Evolutionary conservation across 352 stramenopile genomes (phyloP).

Genomic region (Phytopythium litorale): DNA sequence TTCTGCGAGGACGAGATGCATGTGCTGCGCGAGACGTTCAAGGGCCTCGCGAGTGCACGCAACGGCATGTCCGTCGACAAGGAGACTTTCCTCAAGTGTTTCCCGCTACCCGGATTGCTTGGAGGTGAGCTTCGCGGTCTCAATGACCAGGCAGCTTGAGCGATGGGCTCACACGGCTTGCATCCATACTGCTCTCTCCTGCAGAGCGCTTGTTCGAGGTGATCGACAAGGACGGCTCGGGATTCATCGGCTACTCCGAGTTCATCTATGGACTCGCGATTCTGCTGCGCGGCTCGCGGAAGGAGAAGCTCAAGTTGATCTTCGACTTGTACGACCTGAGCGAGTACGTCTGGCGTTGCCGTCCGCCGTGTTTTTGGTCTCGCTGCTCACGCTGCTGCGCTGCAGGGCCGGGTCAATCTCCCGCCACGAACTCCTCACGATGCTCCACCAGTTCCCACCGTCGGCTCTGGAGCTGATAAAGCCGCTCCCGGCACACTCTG

Average conservation of each 20-base stretch:
- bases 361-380: neutral
- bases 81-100: constrained; percentile 93
- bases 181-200: neutral
- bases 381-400: constrained; percentile 15
- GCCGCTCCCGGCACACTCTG: constrained; percentile 5
- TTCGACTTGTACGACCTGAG: constrained; percentile 93
- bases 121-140: constrained; percentile 34
- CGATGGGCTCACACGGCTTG: neutral
- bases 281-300: constrained; percentile 75
- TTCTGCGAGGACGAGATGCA: constrained; percentile 79
- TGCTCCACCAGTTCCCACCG: constrained; percentile 83
- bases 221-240: constrained; percentile 89
- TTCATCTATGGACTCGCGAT: constrained; percentile 90
- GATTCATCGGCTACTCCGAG: constrained; percentile 89
- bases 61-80: constrained; percentile 85
- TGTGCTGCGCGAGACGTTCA: constrained; percentile 76
- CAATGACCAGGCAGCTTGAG: neutral
- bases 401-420: constrained; percentile 80
- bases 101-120: constrained; percentile 87
- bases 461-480: constrained; percentile 63
- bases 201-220: constrained; percentile 89
- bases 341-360: constrained; percentile 35
- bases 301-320: constrained; percentile 92
- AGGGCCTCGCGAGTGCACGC: constrained; percentile 58
- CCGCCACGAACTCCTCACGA: constrained; percentile 76